Base-by-base conservation (phyloP, 352 stramenopile genomes). In the Pythium vanterpoolii region DNA sequence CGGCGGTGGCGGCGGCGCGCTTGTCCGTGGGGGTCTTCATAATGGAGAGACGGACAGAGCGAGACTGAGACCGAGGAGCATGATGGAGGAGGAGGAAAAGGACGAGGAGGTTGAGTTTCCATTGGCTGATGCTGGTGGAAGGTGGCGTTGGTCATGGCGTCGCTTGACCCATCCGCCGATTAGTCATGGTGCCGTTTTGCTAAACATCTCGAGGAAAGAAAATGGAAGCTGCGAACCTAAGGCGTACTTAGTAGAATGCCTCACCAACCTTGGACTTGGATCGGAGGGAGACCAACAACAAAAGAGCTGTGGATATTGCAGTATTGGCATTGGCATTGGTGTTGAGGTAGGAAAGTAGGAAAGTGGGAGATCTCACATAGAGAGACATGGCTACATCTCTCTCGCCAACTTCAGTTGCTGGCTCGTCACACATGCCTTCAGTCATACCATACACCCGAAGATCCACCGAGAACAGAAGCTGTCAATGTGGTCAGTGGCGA, bases 401-500 rank as follows among this genome's bases (percentile, higher is more conserved):
- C 44, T 21, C 11, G 19, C 13, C 28, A 27, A n/a, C n/a, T 34
- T 13, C 16, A 26, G 27, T 9, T 7, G 7, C 27, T 27, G 45
- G 2, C 45, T 52, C 45, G 45, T 52, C 45, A 16, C 45, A 52
- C 11, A 18, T n/a, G 34, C 7, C 34, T 42, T 18, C 34, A 42
- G 34, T 42, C 34, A 42, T n/a, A 18, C 13, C 8, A 13, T 13
- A 21, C 34, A 42, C 13, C 19, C 7, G 13, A 8, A 21, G 45
- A 39, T n/a, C 45, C 23, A 34, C 3, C 39, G n/a, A 46, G 27
- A 19, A 18, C 5, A 16, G 6, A 45, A 27, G 7, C 7, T 21
- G 34, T 18, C n/a, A n/a, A 11, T 47, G 49, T 47, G 49, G 49
- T 56, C 49, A 56, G 49, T 24, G 23, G 49, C 19, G 11, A 38